phyloP scores from a whole-genome alignment of 2,329 filamentous ascomycete species.

The Scorias spongiosa region DNA sequence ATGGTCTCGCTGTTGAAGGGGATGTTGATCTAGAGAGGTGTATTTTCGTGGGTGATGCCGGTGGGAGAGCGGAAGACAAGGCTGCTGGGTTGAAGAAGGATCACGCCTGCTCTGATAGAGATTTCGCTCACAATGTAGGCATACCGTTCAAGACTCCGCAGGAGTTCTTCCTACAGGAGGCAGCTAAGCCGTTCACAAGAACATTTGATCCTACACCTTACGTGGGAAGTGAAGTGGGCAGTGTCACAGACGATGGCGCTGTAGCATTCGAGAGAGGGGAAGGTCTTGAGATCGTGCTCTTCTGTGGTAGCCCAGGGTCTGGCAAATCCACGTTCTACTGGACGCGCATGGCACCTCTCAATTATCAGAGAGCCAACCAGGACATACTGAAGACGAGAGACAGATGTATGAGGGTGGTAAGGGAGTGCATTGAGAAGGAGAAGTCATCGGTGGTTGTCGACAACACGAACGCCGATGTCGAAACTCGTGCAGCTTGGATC shows the following conservation, averaged over 20 bases:
- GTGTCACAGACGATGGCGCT: slow-evolving; percentile 17
- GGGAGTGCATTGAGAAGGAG: slow-evolving; percentile 46
- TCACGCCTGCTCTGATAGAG: slow-evolving; percentile 47
- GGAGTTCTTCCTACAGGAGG: slow-evolving; percentile 67
- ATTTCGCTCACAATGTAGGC: slow-evolving; percentile 74
- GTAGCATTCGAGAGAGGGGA: slow-evolving; percentile 43
- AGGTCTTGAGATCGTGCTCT: slow-evolving; percentile 60
- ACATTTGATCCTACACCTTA: slow-evolving; percentile 56
- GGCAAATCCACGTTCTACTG: slow-evolving; percentile 90
- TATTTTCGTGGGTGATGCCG: slow-evolving; percentile 83
- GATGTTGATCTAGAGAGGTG: slow-evolving; percentile 56
- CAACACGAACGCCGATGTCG: slow-evolving; percentile 82
- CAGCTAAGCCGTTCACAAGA: slow-evolving; percentile 49
- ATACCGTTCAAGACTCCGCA: slow-evolving; percentile 76
- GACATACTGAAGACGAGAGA: slow-evolving; percentile 64
- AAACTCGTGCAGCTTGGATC: slow-evolving; percentile 66
- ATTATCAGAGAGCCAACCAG: slow-evolving; percentile 79
- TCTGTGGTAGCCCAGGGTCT: slow-evolving; percentile 76
- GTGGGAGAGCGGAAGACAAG: slow-evolving; percentile 31
- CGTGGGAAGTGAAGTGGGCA: slow-evolving; percentile 19
- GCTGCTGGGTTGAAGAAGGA: slow-evolving; percentile 33
- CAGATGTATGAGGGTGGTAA: slow-evolving; percentile 56
- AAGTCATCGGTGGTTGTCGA: slow-evolving; percentile 60
- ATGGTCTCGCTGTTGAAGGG: slow-evolving; percentile 30
- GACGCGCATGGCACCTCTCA: slow-evolving; percentile 58